A percentile compares a stretch with the other conserved stretches of the same genome.
Evolutionary conservation across 2,329 filamentous ascomycete species (phyloP).

Genomic region (Phyllosticta ampelicida): DNA sequence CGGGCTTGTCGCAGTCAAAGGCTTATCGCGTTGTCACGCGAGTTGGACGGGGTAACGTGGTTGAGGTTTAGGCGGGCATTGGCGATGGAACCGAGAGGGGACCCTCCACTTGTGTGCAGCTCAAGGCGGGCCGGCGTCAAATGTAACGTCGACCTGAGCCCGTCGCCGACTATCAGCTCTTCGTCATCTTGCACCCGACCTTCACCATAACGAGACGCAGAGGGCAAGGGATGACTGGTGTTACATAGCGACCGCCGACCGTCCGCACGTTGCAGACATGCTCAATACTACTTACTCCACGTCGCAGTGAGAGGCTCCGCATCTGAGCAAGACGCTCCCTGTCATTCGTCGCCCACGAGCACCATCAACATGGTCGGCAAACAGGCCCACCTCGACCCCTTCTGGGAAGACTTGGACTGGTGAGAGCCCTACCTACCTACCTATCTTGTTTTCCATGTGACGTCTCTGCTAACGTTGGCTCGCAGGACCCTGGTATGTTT

Average conservation of each 20-base stretch:
- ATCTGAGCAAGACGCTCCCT: constrained; percentile 5
- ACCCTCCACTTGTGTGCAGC: not conserved
- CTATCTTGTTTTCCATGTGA: constrained; percentile 18
- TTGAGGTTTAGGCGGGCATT: constrained; percentile 2
- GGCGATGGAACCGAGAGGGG: not conserved
- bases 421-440: constrained; percentile 34
- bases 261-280: constrained; percentile 11
- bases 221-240: constrained; percentile 11
- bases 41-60: constrained; percentile 5
- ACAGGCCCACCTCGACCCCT: constrained; percentile 34
- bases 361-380: constrained; percentile 35
- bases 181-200: not conserved
- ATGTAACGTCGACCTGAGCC: constrained; percentile 8
- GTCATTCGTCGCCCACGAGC: constrained; percentile 3
- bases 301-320: constrained; percentile 7
- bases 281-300: constrained; percentile 10
- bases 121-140: not conserved
- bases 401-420: constrained; percentile 68
- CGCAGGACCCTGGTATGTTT: constrained; percentile 35
- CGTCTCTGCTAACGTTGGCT: constrained; percentile 24
- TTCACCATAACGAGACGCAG: constrained; percentile 1
- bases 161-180: not conserved
- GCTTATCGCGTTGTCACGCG: constrained; percentile 3
- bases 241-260: constrained; percentile 10
- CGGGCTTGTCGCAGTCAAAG: not conserved